Evolutionary conservation across 2,329 filamentous ascomycete genomes (phyloP).

Genomic region (Myrmaecium sp.): DNA sequence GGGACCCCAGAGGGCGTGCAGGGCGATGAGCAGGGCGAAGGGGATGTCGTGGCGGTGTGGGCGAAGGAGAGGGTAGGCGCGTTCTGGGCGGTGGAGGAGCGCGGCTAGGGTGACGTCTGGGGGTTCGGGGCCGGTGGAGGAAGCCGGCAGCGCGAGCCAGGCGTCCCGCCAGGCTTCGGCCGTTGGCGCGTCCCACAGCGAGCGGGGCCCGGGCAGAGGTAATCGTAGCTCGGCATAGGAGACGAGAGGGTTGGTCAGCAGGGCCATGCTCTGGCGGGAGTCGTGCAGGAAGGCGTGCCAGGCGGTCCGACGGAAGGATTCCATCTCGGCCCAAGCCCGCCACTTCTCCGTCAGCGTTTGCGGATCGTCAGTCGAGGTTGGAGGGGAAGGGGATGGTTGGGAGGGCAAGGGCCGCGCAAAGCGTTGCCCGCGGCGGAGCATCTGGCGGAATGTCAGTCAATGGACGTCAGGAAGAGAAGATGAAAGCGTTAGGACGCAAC

Average conservation of each 20-base stretch:
- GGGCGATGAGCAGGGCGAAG: conserved; percentile 1
- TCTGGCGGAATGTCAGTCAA: conserved; percentile 9
- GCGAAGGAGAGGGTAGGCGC: conserved; percentile 36
- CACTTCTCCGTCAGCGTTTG: conserved; percentile 45
- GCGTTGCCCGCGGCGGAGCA: conserved; percentile 38
- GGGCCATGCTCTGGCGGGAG: conserved; percentile 48
- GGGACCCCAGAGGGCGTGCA: conserved; percentile 3
- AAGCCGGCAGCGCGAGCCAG: conserved; percentile 34
- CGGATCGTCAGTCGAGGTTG: conserved; percentile 31
- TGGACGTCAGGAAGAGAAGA: not conserved
- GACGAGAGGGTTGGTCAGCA: conserved; percentile 46
- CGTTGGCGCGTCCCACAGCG: conserved; percentile 48
- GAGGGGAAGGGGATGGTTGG: no score
- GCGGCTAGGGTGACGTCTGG: not conserved
- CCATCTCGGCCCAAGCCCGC: conserved; percentile 44
- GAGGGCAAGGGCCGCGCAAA: no score
- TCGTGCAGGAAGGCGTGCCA: conserved; percentile 51
- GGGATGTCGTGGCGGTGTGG: conserved; percentile 33
- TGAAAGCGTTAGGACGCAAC: not conserved
- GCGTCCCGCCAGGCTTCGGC: conserved; percentile 47
- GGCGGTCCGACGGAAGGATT: conserved; percentile 52
- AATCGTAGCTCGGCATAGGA: conserved; percentile 53
- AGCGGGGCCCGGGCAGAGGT: conserved; percentile 43
- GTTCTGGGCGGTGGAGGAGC: not conserved
- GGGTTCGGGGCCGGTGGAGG: conserved; percentile 1